Percentiles rank a stretch among this genome's conserved stretches.
Conservation (phyloP, 768 basidiomycete species). For the Termitomyces sp. region DNA sequence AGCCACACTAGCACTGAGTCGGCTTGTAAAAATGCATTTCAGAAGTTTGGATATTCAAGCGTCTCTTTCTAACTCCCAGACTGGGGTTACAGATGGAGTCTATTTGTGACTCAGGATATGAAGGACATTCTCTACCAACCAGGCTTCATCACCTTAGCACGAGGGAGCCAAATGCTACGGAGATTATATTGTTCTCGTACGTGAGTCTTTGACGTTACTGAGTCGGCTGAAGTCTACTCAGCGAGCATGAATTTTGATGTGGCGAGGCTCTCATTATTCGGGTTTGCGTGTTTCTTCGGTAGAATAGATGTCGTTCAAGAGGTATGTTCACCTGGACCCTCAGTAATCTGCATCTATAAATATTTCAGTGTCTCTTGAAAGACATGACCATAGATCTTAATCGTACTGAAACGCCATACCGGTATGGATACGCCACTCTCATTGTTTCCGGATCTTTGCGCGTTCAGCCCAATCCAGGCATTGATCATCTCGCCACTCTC, state of each 20-base stretch:
- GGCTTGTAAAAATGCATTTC: background rate
- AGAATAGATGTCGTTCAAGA: constrained; percentile 9
- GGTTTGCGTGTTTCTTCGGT: constrained; percentile 22
- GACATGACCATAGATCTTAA: constrained; percentile 27
- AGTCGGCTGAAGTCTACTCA: constrained; percentile 1
- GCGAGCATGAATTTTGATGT: constrained; percentile 21
- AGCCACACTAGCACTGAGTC: background rate
- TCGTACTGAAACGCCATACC: constrained; percentile 36
- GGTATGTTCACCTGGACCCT: constrained; percentile 10
- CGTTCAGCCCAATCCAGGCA: background rate
- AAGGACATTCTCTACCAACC: background rate
- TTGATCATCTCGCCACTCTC: constrained; percentile 29
- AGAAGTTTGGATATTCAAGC: background rate
- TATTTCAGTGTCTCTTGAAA: background rate
- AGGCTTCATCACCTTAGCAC: background rate
- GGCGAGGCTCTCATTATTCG: constrained; percentile 22
- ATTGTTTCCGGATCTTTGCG: constrained; percentile 36
- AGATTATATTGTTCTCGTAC: constrained; percentile 21
- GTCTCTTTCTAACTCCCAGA: background rate
- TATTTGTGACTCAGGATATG: constrained; percentile 1
- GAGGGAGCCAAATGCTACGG: background rate
- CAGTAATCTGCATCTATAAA: background rate
- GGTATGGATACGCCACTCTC: constrained; percentile 36
- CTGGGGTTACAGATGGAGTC: constrained; percentile 2
- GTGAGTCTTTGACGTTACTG: background rate